Percentiles rank a stretch among this genome's conserved stretches.
These are phyloP conservation scores for Pichia manshurica DNA, from an alignment of 805 yeast genomes.

Conservation along the genomic window DNA sequence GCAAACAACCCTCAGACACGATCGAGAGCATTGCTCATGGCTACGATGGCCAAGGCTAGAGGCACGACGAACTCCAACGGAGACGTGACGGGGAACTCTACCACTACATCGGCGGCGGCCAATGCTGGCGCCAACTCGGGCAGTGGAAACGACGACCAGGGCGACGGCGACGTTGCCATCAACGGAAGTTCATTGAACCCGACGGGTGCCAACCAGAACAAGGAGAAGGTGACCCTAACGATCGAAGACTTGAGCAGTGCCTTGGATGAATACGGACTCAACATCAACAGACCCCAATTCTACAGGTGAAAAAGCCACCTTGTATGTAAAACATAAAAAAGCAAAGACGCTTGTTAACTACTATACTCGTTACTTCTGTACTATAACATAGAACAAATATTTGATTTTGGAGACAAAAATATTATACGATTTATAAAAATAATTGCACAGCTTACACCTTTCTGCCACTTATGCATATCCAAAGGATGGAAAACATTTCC, in stretches of 20 bases:
- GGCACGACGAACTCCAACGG: slow-evolving; percentile 14
- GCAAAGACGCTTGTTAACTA: too few species aligned
- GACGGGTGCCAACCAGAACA: slow-evolving; percentile 18
- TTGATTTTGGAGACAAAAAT: too few species aligned
- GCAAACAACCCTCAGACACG: slow-evolving; percentile 81
- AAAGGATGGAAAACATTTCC: slow-evolving; percentile 56
- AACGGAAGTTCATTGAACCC: slow-evolving; percentile 18
- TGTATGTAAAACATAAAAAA: too few species aligned
- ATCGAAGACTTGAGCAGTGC: slow-evolving; percentile 94
- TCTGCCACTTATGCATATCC: slow-evolving; percentile 37
- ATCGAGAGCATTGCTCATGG: slow-evolving; percentile 66
- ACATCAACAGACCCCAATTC: slow-evolving; percentile 87
- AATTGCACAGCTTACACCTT: too few species aligned
- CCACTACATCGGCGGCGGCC: slow-evolving; percentile 17
- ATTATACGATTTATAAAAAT: too few species aligned
- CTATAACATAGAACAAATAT: too few species aligned
- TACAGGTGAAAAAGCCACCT: slow-evolving; percentile 51
- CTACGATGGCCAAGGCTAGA: slow-evolving; percentile 39
- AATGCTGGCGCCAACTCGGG: slow-evolving; percentile 21
- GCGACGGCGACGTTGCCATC: slow-evolving; percentile 27
- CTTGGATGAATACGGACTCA: slow-evolving; percentile 75
- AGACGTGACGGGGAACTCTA: slow-evolving; percentile 10
- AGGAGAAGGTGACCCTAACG: slow-evolving; percentile 71
- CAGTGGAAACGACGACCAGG: background rate
- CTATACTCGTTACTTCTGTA: too few species aligned